A percentile compares a stretch with the other conserved stretches of the same genome.
Evolutionary conservation across 2,329 filamentous ascomycete genomes (phyloP).

Genomic region (Pseudogymnoascus sp.): DNA sequence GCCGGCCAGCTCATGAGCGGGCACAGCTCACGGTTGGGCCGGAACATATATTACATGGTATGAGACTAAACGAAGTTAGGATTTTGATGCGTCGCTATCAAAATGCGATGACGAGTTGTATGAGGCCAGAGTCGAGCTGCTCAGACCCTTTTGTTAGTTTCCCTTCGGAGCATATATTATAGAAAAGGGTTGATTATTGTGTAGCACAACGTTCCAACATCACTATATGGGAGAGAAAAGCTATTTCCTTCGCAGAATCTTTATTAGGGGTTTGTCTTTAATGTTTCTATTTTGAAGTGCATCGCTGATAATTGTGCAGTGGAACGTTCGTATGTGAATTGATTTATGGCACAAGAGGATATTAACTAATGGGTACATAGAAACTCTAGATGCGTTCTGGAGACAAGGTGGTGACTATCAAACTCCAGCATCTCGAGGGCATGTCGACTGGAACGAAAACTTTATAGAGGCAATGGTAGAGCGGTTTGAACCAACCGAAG

Average conservation of each 20-base stretch:
- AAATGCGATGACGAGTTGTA: slow-evolving; percentile 5
- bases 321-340: neutral
- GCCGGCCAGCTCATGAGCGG: too few species aligned
- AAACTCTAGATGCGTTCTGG: slow-evolving; percentile 14
- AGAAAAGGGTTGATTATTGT: slow-evolving; percentile 10
- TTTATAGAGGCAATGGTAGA: slow-evolving; percentile 15
- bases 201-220: slow-evolving; percentile 11
- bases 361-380: slow-evolving; percentile 9
- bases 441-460: slow-evolving; percentile 13
- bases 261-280: slow-evolving; percentile 11
- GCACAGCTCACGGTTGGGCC: too few species aligned
- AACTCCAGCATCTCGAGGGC: neutral
- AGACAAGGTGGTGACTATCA: slow-evolving; percentile 12
- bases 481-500: slow-evolving; percentile 11
- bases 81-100: slow-evolving; percentile 7
- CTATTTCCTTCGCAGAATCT: neutral
- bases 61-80: slow-evolving; percentile 9
- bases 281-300: neutral
- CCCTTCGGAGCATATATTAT: neutral
- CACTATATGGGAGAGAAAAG: slow-evolving; percentile 9
- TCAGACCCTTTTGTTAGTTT: slow-evolving; percentile 11
- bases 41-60: neutral
- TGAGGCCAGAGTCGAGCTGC: slow-evolving; percentile 5
- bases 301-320: neutral
- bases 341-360: neutral